Evolutionary conservation across 176 grass and related monocot species (phyloP).

Genomic region (Otatea glauca): DNA sequence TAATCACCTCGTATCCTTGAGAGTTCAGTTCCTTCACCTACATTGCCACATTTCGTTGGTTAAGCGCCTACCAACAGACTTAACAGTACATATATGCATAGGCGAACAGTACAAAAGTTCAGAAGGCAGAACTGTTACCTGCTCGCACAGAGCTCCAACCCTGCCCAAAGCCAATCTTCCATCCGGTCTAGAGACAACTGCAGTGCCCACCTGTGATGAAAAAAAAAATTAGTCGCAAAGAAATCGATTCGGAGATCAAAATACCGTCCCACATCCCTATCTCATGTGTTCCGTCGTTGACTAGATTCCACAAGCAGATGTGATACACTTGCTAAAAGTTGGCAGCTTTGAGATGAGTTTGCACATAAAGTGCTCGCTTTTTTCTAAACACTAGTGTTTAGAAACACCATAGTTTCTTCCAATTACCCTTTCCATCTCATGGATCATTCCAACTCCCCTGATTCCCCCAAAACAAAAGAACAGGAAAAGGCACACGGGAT

Average conservation of each 20-base stretch:
- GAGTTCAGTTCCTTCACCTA: conserved; percentile 87
- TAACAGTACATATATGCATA: not conserved
- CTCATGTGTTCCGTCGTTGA: not conserved
- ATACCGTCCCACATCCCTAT: not conserved
- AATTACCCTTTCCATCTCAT: not conserved
- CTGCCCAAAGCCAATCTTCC: conserved; percentile 85
- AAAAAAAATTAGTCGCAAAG: not conserved
- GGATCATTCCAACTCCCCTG: not conserved
- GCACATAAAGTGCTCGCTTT: not conserved
- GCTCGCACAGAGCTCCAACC: conserved; percentile 82
- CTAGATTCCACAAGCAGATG: not conserved
- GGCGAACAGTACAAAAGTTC: not conserved
- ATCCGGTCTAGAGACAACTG: conserved; percentile 86
- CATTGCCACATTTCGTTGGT: conserved; percentile 25
- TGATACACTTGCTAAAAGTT: conserved; percentile 9
- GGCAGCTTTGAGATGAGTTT: not conserved
- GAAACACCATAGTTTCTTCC: not conserved
- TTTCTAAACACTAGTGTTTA: not conserved
- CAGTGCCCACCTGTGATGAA: conserved; percentile 80
- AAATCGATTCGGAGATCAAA: conserved; percentile 3
- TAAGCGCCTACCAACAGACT: conserved; percentile 10
- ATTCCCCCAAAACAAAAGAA: not conserved
- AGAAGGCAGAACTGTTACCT: conserved; percentile 51
- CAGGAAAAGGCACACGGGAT: not conserved
- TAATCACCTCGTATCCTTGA: conserved; percentile 82